Conservation (phyloP, 306 rosid species). For the Cercis canadensis region DNA sequence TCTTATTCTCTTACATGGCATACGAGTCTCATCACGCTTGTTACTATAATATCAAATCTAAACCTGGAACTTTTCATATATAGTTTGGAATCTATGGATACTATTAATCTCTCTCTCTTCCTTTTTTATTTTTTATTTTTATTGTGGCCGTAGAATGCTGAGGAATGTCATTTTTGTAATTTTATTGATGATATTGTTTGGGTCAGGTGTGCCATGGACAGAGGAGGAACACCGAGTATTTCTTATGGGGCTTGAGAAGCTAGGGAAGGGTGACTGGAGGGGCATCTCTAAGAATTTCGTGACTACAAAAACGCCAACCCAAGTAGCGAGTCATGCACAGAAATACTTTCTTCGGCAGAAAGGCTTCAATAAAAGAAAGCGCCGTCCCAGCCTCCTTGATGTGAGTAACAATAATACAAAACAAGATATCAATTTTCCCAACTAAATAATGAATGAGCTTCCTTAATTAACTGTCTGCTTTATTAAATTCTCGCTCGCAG, state of each 20-base stretch:
- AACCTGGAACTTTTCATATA: too few relatives aligned
- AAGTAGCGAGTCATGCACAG: slow-evolving; percentile 96
- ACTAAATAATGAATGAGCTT: too few relatives aligned
- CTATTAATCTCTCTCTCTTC: too few relatives aligned
- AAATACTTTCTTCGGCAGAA: slow-evolving; percentile 72
- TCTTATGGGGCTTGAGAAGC: slow-evolving; percentile 76
- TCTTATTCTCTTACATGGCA: too few relatives aligned
- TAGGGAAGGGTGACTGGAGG: slow-evolving; percentile 95
- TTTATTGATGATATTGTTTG: background rate
- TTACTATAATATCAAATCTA: background rate
- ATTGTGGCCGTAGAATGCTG: too few relatives aligned
- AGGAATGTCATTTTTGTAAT: background rate
- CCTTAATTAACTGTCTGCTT: background rate
- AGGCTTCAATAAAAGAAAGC: slow-evolving; percentile 56
- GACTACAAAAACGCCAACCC: slow-evolving; percentile 85
- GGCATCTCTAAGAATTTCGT: slow-evolving; percentile 76
- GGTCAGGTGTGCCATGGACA: slow-evolving; percentile 81
- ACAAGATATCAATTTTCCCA: too few relatives aligned
- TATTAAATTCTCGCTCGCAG: slow-evolving; percentile 4
- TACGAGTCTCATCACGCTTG: too few relatives aligned
- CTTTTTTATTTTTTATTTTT: too few relatives aligned
- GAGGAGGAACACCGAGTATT: slow-evolving; percentile 81
- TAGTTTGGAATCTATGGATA: too few relatives aligned
- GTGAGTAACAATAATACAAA: slow-evolving; percentile 29
- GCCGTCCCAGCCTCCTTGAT: slow-evolving; percentile 55